A percentile compares a stretch with the other conserved stretches of the same genome.
These are phyloP conservation scores for Pseudogymnoascus sp. DNA, from an alignment of 2,329 filamentous ascomycete genomes.

Conservation along the genomic window DNA sequence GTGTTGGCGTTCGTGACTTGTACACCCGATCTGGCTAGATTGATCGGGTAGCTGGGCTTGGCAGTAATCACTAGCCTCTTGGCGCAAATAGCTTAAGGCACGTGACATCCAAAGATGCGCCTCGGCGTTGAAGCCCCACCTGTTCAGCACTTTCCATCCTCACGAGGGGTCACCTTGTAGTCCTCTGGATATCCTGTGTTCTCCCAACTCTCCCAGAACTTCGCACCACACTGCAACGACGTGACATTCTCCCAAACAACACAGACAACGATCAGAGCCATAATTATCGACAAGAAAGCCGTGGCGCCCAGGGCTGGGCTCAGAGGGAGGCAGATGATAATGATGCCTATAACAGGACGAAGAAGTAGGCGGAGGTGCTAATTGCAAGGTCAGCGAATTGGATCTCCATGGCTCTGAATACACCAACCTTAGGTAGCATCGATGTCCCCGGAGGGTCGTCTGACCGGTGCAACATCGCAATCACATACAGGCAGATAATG, in stretches of 20 bases:
- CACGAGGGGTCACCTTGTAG: not conserved
- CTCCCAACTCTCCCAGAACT: slow-evolving; percentile 27
- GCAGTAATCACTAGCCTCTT: not conserved
- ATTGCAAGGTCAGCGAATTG: slow-evolving; percentile 7
- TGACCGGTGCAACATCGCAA: slow-evolving; percentile 36
- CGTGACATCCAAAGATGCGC: not conserved
- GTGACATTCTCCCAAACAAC: slow-evolving; percentile 39
- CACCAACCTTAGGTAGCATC: slow-evolving; percentile 14
- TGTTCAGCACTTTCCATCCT: not conserved
- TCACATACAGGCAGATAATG: slow-evolving; percentile 38
- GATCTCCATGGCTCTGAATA: not conserved
- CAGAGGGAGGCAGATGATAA: slow-evolving; percentile 32
- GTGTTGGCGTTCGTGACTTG: not conserved
- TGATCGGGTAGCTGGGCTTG: not conserved
- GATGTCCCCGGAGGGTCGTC: slow-evolving; percentile 29
- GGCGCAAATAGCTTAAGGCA: not conserved
- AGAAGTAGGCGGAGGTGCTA: slow-evolving; percentile 14
- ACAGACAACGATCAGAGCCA: slow-evolving; percentile 36
- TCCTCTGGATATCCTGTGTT: slow-evolving; percentile 25
- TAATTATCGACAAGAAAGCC: slow-evolving; percentile 35
- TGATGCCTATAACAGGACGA: slow-evolving; percentile 30
- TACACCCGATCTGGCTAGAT: not conserved
- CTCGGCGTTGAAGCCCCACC: not conserved
- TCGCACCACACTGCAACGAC: slow-evolving; percentile 15
- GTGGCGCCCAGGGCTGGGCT: slow-evolving; percentile 29